Evolutionary conservation across 1,284 basidiomycete genomes (phyloP).

Genomic region (Fistulinella staudtii): DNA sequence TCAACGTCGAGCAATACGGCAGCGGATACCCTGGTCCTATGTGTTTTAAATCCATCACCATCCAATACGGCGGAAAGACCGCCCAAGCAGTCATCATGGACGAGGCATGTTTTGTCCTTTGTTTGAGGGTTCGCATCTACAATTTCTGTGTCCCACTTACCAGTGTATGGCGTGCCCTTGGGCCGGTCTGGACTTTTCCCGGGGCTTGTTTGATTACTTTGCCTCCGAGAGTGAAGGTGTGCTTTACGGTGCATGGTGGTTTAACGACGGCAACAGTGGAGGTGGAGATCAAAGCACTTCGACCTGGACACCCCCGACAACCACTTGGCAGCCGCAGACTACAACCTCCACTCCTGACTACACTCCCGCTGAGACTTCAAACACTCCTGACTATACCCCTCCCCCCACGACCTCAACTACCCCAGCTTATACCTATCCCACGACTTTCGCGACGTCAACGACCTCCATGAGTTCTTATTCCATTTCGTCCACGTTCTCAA

Average conservation of each 20-base stretch:
- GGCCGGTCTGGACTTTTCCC: conserved; percentile 76
- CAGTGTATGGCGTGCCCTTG: conserved; percentile 71
- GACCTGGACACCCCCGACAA: conserved; percentile 20
- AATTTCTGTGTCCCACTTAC: conserved; percentile 2
- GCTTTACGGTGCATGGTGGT: conserved; percentile 57
- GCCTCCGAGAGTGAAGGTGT: conserved; percentile 47
- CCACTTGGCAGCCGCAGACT: conserved; percentile 26
- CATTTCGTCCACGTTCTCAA: conserved; percentile 11
- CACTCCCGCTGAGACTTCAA: conserved; percentile 16
- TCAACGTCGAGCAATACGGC: conserved; percentile 48
- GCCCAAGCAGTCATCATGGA: conserved; percentile 63
- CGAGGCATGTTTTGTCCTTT: conserved; percentile 40
- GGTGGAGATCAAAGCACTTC: conserved; percentile 28
- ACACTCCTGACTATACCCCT: conserved; percentile 26
- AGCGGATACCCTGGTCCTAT: conserved; percentile 54
- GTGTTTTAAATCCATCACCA: conserved; percentile 63
- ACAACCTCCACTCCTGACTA: conserved; percentile 17
- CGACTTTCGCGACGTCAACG: conserved; percentile 21
- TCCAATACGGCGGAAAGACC: conserved; percentile 61
- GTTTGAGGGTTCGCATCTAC: conserved; percentile 1
- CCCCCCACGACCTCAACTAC: conserved; percentile 15
- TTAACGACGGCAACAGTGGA: conserved; percentile 35
- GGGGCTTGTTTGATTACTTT: conserved; percentile 67
- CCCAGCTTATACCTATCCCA: too few species aligned
- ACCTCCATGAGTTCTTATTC: conserved; percentile 22